Base-by-base conservation (phyloP, 176 grass and related monocot species). In the Aechmea fasciata region DNA sequence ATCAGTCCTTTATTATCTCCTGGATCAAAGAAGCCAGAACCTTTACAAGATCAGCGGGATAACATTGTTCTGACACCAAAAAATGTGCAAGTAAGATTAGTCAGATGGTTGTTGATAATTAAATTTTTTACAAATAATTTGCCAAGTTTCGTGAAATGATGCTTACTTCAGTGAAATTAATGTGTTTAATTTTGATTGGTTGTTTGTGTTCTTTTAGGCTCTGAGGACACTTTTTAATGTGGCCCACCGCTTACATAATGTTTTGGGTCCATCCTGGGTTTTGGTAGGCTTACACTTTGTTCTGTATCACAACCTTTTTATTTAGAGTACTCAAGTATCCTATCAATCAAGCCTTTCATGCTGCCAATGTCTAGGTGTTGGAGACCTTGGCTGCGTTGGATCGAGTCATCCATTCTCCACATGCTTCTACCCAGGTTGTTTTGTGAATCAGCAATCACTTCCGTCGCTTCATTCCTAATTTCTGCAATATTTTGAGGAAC, bases 141-240 rank as follows among this genome's bases (percentile, higher is more conserved):
- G 54, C 12, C 2, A 1, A 59, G 54, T 59, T 19, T 59, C 10
- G 54, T 13, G 11, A 19, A 59, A 18, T 59, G 14, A 14, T 59
- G 54, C 9, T 57, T 15, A 17, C 15, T 19, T 59, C 9, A 17
- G 14, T 14, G 14, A 15, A 18, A 18, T 19, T 69, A 54, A 47
- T 48, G n/a, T 13, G 24, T 52, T 48, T 41, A 67, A 29, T 70
- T 80, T 75, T 57, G 11, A 49, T 69, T 83, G 50, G 50, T 73
- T 79, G 15, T 71, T 80, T 73, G 29, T 33, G 19, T 72, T 52
- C 55, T 24, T 70, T 54, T 76, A 97, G 93, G 89, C 93, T 67
- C 73, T 97, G 55, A 86, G 93, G 80, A 97, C 93, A 64, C 88
- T 97, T 68, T 97, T 97, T 72, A 97, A 97, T 77, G 89, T 97